Evolutionary conservation across 805 yeast species (phyloP).

Genomic region (Kazachstania viticola): DNA sequence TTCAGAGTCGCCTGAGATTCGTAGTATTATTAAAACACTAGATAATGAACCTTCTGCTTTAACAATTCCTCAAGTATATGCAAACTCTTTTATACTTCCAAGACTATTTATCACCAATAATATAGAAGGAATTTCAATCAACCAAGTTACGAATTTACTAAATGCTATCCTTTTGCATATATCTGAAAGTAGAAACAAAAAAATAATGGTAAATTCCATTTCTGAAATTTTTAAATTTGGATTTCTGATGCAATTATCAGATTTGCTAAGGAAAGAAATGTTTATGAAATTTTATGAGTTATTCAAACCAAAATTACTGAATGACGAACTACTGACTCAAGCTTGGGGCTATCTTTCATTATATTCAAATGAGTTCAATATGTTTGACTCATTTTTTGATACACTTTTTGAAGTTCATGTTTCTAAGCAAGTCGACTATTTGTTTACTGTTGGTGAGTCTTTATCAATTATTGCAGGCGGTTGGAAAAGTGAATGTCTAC

Average conservation of each 20-base stretch:
- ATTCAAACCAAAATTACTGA: constrained; percentile 35
- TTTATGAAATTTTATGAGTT: constrained; percentile 18
- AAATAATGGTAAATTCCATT: constrained; percentile 7
- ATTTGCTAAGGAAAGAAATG: constrained; percentile 12
- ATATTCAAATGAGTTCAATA: constrained; percentile 21
- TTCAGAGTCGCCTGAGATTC: background rate
- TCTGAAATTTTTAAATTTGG: constrained; percentile 32
- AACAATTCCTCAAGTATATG: constrained; percentile 1
- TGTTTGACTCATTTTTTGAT: constrained; percentile 29
- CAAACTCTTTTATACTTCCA: constrained; percentile 15
- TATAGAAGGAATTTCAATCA: no score
- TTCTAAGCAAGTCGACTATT: constrained; percentile 62
- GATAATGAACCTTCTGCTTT: no score
- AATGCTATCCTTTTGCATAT: background rate
- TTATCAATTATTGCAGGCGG: constrained; percentile 61
- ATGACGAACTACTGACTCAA: constrained; percentile 46
- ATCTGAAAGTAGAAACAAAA: constrained; percentile 1
- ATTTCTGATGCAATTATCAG: constrained; percentile 14
- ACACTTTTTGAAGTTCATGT: constrained; percentile 44
- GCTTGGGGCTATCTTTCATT: constrained; percentile 47
- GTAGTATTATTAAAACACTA: background rate
- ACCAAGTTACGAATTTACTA: constrained; percentile 1
- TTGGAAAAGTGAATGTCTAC: constrained; percentile 53
- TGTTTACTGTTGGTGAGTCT: constrained; percentile 80
- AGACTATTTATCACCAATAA: constrained; percentile 11